A percentile compares a stretch with the other conserved stretches of the same genome.
phyloP scores from a whole-genome alignment of 768 basidiomycete species.

The Imleria badia region DNA sequence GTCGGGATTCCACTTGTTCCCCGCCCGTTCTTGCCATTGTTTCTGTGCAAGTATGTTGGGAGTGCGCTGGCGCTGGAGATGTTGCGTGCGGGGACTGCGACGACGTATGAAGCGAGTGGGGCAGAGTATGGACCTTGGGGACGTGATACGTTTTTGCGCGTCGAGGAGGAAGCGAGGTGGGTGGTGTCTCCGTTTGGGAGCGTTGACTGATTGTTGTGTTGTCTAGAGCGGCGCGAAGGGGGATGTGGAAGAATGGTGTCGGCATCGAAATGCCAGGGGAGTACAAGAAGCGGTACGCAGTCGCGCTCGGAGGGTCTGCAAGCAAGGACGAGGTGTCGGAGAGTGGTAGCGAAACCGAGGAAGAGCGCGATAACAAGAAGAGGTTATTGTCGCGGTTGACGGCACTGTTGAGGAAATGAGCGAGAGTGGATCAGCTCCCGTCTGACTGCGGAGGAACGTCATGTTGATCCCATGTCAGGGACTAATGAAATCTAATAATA shows the following conservation, averaged over 20 bases:
- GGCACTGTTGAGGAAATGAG: slow-evolving; percentile 5
- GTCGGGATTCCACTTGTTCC: slow-evolving; percentile 60
- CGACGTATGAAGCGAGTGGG: slow-evolving; percentile 72
- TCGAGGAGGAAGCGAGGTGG: slow-evolving; percentile 70
- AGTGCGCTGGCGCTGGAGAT: slow-evolving; percentile 65
- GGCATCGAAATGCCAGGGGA: slow-evolving; percentile 69
- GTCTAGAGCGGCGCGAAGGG: slow-evolving; percentile 55
- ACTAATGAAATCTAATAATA: too few species aligned
- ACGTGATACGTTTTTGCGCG: slow-evolving; percentile 57
- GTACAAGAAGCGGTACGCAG: slow-evolving; percentile 70
- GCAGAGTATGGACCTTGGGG: slow-evolving; percentile 77
- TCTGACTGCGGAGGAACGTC: too few species aligned
- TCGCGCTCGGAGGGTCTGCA: slow-evolving; percentile 7
- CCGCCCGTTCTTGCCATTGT: slow-evolving; percentile 52
- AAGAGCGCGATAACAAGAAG: neutral
- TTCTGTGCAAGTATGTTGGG: slow-evolving; percentile 38
- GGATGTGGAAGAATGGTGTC: slow-evolving; percentile 69
- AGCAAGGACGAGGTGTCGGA: neutral
- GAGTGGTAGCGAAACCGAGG: neutral
- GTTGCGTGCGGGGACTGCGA: slow-evolving; percentile 75
- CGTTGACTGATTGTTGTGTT: neutral
- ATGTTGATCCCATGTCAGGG: too few species aligned
- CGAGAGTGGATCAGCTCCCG: too few species aligned
- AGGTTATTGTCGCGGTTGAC: slow-evolving; percentile 7
- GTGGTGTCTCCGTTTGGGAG: neutral